Percentiles rank a stretch among this genome's conserved stretches.
These are phyloP conservation scores for Alternaria sp. DNA, from an alignment of 2,329 filamentous ascomycete genomes.

Conservation along the genomic window DNA sequence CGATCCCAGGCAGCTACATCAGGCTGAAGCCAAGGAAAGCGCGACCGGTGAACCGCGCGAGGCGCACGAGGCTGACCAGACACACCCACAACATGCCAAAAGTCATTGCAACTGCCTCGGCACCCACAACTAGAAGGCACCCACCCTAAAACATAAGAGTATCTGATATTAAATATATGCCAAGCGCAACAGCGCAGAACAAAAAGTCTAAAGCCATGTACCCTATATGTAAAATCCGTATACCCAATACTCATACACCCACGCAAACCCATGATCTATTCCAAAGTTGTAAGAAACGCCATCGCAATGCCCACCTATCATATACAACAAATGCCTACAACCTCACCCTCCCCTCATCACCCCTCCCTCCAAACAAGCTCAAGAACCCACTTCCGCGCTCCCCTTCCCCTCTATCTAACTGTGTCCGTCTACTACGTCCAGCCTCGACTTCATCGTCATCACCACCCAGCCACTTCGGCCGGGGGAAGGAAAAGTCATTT, in stretches of 20 bases:
- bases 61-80: neutral
- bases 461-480: slow-evolving; percentile 81
- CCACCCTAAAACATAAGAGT: neutral
- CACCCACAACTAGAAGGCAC: neutral
- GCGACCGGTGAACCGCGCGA: neutral
- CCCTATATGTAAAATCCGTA: neutral
- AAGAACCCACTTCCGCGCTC: slow-evolving; percentile 29
- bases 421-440: slow-evolving; percentile 10
- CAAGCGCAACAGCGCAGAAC: neutral
- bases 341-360: slow-evolving; percentile 43
- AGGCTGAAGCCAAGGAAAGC: neutral
- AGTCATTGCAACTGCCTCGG: neutral
- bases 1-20: neutral
- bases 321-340: slow-evolving; percentile 21
- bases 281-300: neutral
- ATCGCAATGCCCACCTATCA: neutral
- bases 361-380: slow-evolving; percentile 43
- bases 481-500: slow-evolving; percentile 58
- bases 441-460: slow-evolving; percentile 51
- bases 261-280: neutral
- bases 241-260: neutral
- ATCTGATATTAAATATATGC: neutral
- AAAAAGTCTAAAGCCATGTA: neutral
- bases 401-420: slow-evolving; percentile 3
- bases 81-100: neutral